Evolutionary conservation across 495 filamentous ascomycete species (phyloP).

Genomic region (Trichoderma erinaceum): DNA sequence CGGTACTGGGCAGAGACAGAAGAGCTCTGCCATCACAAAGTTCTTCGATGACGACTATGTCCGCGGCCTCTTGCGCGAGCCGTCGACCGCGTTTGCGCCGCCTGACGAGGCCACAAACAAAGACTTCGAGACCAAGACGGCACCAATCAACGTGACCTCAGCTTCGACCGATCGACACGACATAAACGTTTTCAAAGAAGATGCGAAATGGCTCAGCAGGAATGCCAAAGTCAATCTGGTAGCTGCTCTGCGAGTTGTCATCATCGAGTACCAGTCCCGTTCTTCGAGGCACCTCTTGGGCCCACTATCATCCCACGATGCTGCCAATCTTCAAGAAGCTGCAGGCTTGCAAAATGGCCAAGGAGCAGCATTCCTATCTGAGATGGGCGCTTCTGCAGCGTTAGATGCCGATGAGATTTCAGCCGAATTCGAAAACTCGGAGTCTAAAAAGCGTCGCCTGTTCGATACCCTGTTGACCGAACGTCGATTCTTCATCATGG

Average conservation of each 20-base stretch:
- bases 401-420: constrained; percentile 44
- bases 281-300: constrained; percentile 57
- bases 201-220: constrained; percentile 78
- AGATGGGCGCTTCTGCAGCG: constrained; percentile 34
- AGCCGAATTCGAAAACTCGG: constrained; percentile 50
- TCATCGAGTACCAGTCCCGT: constrained; percentile 79
- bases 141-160: constrained; percentile 80
- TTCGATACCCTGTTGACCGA: constrained; percentile 66
- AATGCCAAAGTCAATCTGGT: constrained; percentile 72
- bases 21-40: constrained; percentile 44
- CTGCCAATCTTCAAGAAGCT: constrained; percentile 58
- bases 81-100: constrained; percentile 55
- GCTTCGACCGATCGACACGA: constrained; percentile 61
- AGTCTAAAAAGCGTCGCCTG: constrained; percentile 54
- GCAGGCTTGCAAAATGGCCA: constrained; percentile 52
- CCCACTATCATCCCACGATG: constrained; percentile 62
- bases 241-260: constrained; percentile 68
- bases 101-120: constrained; percentile 54
- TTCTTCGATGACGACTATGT: constrained; percentile 66
- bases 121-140: constrained; percentile 79
- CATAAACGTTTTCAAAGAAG: constrained; percentile 75
- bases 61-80: constrained; percentile 57
- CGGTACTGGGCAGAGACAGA: constrained; percentile 39
- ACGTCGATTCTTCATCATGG: constrained; percentile 50
- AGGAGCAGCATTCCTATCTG: constrained; percentile 40